Conservation (phyloP, 192 early-diverging fungal species). For the Podila verticillata region DNA sequence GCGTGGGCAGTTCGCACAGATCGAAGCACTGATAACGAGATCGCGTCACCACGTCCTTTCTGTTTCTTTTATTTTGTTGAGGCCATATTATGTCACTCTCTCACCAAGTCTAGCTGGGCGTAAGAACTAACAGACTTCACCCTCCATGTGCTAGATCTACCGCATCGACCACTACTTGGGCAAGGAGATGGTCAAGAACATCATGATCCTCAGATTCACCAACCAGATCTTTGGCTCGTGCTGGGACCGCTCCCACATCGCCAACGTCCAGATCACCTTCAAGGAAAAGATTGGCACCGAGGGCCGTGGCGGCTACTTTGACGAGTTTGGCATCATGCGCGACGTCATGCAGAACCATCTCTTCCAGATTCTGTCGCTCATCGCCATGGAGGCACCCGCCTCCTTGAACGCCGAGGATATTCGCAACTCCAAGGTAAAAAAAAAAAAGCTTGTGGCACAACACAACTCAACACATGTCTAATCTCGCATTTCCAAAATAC, state of each 20-base stretch:
- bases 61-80: neutral
- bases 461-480: no score
- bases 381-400: conserved; percentile 93
- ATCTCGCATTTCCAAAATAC: no score
- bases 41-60: neutral
- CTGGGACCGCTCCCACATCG: conserved; percentile 87
- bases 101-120: neutral
- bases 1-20: neutral
- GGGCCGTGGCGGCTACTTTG: conserved; percentile 98
- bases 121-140: no score
- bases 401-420: conserved; percentile 89
- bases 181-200: conserved; percentile 98
- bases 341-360: conserved; percentile 90
- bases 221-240: conserved; percentile 89
- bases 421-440: conserved; percentile 89
- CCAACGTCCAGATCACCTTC: conserved; percentile 95
- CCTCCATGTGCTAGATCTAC: conserved; percentile 79
- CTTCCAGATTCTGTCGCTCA: conserved; percentile 89
- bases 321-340: conserved; percentile 95
- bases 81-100: neutral
- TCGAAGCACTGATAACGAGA: neutral
- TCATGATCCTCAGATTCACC: conserved; percentile 88
- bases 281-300: conserved; percentile 97
- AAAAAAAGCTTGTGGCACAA: no score
- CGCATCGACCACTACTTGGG: conserved; percentile 97